Percentiles rank a stretch among this genome's conserved stretches.
Conservation (phyloP, 139 green algal genomes). For the Haematococcus lacustris region DNA sequence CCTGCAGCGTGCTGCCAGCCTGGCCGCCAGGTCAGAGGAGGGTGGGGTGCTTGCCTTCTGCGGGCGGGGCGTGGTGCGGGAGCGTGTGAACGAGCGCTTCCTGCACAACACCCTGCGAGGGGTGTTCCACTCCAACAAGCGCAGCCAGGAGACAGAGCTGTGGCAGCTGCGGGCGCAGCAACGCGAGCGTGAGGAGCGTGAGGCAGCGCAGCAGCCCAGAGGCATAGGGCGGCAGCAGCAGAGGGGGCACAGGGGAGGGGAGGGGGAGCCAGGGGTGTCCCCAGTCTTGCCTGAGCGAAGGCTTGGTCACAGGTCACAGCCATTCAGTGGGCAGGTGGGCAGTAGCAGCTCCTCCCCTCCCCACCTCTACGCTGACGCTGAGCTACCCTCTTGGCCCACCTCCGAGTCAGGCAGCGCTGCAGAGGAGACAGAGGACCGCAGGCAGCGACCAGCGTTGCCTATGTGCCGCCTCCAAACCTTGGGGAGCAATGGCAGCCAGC, state of each 20-base stretch:
- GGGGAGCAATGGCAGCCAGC: too few relatives aligned
- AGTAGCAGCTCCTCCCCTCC: too few relatives aligned
- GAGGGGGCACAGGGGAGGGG: not conserved
- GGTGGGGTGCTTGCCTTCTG: constrained; percentile 53
- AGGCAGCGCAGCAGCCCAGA: not conserved
- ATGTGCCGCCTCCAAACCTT: too few relatives aligned
- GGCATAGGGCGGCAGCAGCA: not conserved
- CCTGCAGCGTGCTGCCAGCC: constrained; percentile 20
- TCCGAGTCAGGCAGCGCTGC: too few relatives aligned
- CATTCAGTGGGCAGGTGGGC: too few relatives aligned
- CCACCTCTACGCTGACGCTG: too few relatives aligned
- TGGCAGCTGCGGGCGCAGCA: constrained; percentile 42
- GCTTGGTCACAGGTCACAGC: too few relatives aligned
- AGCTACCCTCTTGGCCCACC: too few relatives aligned
- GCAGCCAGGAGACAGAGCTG: constrained; percentile 47
- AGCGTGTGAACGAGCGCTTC: constrained; percentile 62
- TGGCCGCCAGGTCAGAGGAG: constrained; percentile 18
- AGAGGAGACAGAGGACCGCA: too few relatives aligned
- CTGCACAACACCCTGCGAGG: constrained; percentile 53
- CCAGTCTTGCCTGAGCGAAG: too few relatives aligned
- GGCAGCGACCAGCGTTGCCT: too few relatives aligned
- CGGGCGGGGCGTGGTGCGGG: constrained; percentile 30
- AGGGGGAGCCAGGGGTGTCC: not conserved
- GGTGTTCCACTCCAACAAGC: constrained; percentile 43
- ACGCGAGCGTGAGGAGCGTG: constrained; percentile 24